These are phyloP conservation scores for Collybia sordida DNA, from an alignment of 768 basidiomycete genomes.

Conservation along the genomic window DNA sequence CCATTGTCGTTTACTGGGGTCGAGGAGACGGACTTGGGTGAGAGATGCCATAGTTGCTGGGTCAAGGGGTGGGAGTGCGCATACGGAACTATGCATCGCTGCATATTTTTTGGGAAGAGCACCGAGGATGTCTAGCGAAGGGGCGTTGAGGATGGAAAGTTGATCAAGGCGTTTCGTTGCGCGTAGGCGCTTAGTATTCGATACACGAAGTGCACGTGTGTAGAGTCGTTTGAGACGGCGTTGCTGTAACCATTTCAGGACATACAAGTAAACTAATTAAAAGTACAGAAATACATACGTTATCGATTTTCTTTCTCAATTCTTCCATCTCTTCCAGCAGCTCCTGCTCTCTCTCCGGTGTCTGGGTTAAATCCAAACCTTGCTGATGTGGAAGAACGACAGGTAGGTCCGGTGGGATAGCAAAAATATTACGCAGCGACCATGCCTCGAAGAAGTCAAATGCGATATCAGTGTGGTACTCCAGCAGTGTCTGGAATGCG, in stretches of 20 bases:
- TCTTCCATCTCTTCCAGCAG: conserved; percentile 69
- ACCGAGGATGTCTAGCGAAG: conserved; percentile 37
- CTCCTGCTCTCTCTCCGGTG: conserved; percentile 57
- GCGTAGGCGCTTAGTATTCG: conserved; percentile 44
- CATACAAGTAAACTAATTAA: background rate
- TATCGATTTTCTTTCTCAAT: conserved; percentile 63
- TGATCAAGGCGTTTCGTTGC: conserved; percentile 41
- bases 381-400: conserved; percentile 78
- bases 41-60: conserved; percentile 34
- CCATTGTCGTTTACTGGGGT: conserved; percentile 75
- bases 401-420: conserved; percentile 65
- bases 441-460: conserved; percentile 93
- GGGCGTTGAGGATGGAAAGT: conserved; percentile 42
- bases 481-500: conserved; percentile 84
- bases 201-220: conserved; percentile 48
- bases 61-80: conserved; percentile 47
- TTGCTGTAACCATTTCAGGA: conserved; percentile 43
- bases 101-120: conserved; percentile 39
- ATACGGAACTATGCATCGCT: conserved; percentile 46
- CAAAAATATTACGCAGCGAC: conserved; percentile 86
- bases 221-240: conserved; percentile 61
- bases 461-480: conserved; percentile 85
- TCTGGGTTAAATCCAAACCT: conserved; percentile 62
- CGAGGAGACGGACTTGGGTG: conserved; percentile 35
- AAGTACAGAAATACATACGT: conserved; percentile 45